Evolutionary conservation across 768 basidiomycete genomes (phyloP), one percentile per base, ranked within the genome.

Genomic region (Myochromella boudieri): DNA sequence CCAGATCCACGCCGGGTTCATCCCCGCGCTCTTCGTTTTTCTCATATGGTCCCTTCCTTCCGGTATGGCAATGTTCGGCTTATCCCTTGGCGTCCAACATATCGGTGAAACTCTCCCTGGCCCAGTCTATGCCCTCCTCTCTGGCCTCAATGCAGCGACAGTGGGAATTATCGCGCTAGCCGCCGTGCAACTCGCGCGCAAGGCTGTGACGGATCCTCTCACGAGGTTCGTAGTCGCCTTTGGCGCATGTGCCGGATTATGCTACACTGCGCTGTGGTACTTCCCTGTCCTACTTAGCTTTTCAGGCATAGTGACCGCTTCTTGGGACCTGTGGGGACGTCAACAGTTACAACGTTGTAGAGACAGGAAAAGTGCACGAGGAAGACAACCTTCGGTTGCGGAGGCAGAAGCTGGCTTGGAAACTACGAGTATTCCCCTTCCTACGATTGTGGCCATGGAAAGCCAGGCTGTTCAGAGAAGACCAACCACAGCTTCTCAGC

Each of bases 91-190:
- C 12, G 68, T 81, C 6, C 62, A 65, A 31, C 61, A 55, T 4
- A 68, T 80, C n/a, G 63, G 66, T 18, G 63, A 67, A 20, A 60
- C 52, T 2, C 69, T 81, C 1, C 79, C 79, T 3, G 55, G 57
- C 3, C 64, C 72, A 17, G 77, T 72, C n/a, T 74, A 75, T 44
- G 74, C 74, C 14, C 60, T 80, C 9, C 64, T 82, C 7, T 74
- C 75, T 0, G 80, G 80, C 2, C 56, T 82, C 15, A 81, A 82
- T 52, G 74, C 77, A 1, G 69, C 78, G 3, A 75, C 76, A 0
- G 79, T 81, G 3, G 80, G 78, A 0, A 58, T 81, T 7, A 75
- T 81, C 42, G 74, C 75, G 1, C 64, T 80, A 14, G 75, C 80
- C 4, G 78, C 75, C 2, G 65, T 72, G 21, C 74, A 78, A 49